Conservation (phyloP, 306 rosid genomes). For the Corylus heterophylla region DNA sequence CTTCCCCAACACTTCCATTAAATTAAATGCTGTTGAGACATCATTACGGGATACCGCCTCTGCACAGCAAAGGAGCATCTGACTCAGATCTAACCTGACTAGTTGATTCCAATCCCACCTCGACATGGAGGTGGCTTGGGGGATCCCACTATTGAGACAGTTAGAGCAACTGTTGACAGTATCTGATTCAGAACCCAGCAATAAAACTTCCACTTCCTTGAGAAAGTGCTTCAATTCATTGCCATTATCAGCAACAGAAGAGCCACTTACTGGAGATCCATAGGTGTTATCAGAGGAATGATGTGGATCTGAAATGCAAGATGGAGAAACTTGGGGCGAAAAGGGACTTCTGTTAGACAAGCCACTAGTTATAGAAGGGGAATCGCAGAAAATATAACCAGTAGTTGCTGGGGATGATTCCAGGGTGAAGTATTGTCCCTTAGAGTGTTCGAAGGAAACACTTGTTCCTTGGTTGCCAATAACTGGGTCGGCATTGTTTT, state of each 20-base stretch:
- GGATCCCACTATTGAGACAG: constrained; percentile 31
- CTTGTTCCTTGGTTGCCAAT: constrained; percentile 57
- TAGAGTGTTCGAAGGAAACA: constrained; percentile 56
- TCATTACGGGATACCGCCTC: constrained; percentile 48
- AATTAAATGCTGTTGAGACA: constrained; percentile 38
- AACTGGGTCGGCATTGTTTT: constrained; percentile 47
- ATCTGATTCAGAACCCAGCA: constrained; percentile 72
- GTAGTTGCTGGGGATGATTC: constrained; percentile 58
- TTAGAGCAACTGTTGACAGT: constrained; percentile 54
- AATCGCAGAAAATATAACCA: constrained; percentile 45
- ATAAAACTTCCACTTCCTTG: constrained; percentile 57
- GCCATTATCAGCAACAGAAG: constrained; percentile 58
- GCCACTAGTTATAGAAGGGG: constrained; percentile 75
- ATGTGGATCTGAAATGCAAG: constrained; percentile 69
- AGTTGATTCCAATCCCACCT: constrained; percentile 41
- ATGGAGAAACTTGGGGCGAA: constrained; percentile 70
- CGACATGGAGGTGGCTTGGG: constrained; percentile 24
- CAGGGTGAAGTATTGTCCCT: constrained; percentile 62
- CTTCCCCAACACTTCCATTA: constrained; percentile 62
- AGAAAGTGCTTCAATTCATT: constrained; percentile 56
- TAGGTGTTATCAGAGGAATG: constrained; percentile 58
- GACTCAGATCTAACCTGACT: constrained; percentile 43
- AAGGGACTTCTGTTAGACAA: constrained; percentile 68
- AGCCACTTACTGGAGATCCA: constrained; percentile 71
- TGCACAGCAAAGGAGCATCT: constrained; percentile 62